These are phyloP conservation scores for Kuraishia molischiana DNA, from an alignment of 805 yeast species.

Conservation along the genomic window DNA sequence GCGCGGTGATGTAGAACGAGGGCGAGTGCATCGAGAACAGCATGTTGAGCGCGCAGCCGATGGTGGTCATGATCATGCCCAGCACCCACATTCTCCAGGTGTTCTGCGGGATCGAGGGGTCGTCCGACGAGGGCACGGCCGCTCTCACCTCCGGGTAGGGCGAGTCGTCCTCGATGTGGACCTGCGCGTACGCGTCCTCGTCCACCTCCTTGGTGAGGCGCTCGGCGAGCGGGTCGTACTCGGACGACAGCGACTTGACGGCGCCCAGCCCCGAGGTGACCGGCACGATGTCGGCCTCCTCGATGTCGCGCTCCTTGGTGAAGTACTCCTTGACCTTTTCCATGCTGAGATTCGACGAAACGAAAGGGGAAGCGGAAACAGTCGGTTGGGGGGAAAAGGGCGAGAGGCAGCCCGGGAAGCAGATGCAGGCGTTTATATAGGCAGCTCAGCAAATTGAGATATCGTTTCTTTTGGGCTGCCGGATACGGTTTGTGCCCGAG, in stretches of 20 bases:
- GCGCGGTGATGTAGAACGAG: slow-evolving; percentile 29
- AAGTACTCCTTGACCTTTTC: background rate
- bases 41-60: slow-evolving; percentile 46
- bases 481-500: no score
- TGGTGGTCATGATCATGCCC: slow-evolving; percentile 38
- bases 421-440: no score
- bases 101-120: slow-evolving; percentile 35
- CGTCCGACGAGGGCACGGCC: slow-evolving; percentile 50
- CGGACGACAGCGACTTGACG: background rate
- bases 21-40: slow-evolving; percentile 47
- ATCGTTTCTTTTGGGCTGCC: no score
- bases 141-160: slow-evolving; percentile 64
- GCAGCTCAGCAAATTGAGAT: no score
- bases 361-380: no score
- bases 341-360: no score
- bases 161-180: slow-evolving; percentile 21
- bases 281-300: background rate
- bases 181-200: slow-evolving; percentile 6
- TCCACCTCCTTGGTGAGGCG: slow-evolving; percentile 1
- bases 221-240: slow-evolving; percentile 3
- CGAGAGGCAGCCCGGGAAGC: no score
- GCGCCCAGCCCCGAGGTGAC: background rate
- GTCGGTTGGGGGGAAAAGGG: no score
- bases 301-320: background rate
- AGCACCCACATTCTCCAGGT: slow-evolving; percentile 48